Percentiles rank a stretch among this genome's conserved stretches.
phyloP scores from a whole-genome alignment of 495 filamentous ascomycete genomes.

The Penicillium maclennaniae region DNA sequence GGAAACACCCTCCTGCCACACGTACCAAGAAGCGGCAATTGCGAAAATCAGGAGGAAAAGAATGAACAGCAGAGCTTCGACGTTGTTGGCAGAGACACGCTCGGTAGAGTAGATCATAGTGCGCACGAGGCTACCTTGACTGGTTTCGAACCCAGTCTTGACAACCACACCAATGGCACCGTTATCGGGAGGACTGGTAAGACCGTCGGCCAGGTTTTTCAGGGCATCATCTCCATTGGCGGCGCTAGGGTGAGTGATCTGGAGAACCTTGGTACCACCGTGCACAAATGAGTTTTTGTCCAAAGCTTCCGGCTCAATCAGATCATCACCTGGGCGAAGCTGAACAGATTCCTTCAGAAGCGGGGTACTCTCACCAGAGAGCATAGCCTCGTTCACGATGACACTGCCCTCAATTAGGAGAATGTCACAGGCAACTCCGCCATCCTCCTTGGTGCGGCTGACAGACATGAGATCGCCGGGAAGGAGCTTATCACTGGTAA shows the following conservation, averaged over 20 bases:
- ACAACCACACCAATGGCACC: conserved; percentile 91
- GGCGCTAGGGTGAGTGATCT: conserved; percentile 76
- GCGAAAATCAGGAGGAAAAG: conserved; percentile 95
- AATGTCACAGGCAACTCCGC: conserved; percentile 97
- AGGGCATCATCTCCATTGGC: conserved; percentile 63
- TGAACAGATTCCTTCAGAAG: conserved; percentile 95
- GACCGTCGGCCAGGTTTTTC: conserved; percentile 64
- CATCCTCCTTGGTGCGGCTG: conserved; percentile 91
- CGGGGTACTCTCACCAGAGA: conserved; percentile 96
- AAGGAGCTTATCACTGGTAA: conserved; percentile 87
- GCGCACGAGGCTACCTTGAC: conserved; percentile 92
- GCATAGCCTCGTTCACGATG: conserved; percentile 99
- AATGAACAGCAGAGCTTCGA: conserved; percentile 91
- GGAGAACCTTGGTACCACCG: conserved; percentile 95
- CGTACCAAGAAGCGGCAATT: conserved; percentile 98
- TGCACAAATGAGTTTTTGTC: conserved; percentile 97
- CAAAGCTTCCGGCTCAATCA: conserved; percentile 81
- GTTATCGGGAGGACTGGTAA: conserved; percentile 77
- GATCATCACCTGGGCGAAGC: conserved; percentile 79
- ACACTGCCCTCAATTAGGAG: conserved; percentile 88
- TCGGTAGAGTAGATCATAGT: conserved; percentile 99
- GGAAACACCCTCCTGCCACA: conserved; percentile 92
- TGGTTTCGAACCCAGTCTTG: conserved; percentile 98
- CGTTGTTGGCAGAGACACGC: conserved; percentile 95
- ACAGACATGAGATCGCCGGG: conserved; percentile 97